Base-by-base conservation (phyloP, 2,329 filamentous ascomycete species). In the Rosellinia necatrix region DNA sequence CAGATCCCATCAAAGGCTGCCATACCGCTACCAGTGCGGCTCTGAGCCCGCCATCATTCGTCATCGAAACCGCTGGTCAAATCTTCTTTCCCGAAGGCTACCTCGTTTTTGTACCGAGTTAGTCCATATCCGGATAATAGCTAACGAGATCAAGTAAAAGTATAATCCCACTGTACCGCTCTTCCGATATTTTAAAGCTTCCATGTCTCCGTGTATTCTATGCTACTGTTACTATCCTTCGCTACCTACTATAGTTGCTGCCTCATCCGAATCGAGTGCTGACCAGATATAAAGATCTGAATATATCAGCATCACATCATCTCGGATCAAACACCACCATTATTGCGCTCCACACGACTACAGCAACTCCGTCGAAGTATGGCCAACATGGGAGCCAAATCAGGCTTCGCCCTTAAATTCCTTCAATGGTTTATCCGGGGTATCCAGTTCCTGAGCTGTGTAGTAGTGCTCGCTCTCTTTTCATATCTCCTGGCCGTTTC, bases 401-500 rank as follows among this genome's bases (percentile, higher is more conserved):
- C 76, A 40, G 84, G 85, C 61, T 72, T 86, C 59, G 78, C 84
- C 65, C 83, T 96, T 66, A 91, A 90, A 67, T 74, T 82, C 57
- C 56, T 82, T 42, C 88, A 91, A 68, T 88, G 88, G 71, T 80
- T 87, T 71, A 77, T 96, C 67, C 90, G 93, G 64, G 75, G 81
- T 62, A 75, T 96, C 53, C 84, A 91, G 67, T 88, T 96, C 73
- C 79, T 83, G 70, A 90, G 85, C 71, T 80, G 88, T 7, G 85
- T 81, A 56, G 80, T 96, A 63, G 82, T 93, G 59, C 82, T 97
- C 59, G 88, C 83, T 64, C 83, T 94, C 68, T 92, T 88, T 79
- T 87, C 86, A 46, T 96, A 96, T 80, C 96, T 92, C 80, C 84
- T 97, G 46, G 85, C 88, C 7, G 82, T 88, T 7, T 82, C 92